phyloP scores from a whole-genome alignment of 1,284 basidiomycete genomes.

The Schizophyllum amplum region DNA sequence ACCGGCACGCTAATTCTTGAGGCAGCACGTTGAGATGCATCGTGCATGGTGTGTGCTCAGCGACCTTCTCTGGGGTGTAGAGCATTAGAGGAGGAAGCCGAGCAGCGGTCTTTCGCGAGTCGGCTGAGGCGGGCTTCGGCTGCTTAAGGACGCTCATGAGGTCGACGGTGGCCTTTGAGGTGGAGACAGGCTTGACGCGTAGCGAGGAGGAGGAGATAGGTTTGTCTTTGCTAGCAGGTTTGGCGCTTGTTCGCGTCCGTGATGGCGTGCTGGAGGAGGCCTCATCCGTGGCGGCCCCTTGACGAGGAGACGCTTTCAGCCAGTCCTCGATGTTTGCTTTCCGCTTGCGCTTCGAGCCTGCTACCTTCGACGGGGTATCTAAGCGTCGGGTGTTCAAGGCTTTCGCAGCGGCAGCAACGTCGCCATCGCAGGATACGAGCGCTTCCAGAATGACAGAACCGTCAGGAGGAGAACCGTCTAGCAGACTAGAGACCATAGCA shows the following conservation, averaged over 20 bases:
- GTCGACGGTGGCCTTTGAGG: conserved; percentile 28
- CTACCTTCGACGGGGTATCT: neutral
- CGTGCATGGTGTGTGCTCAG: conserved; percentile 71
- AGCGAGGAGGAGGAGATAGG: neutral
- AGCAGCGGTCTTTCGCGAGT: conserved; percentile 27
- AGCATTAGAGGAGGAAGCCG: conserved; percentile 49
- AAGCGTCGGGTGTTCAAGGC: conserved; percentile 23
- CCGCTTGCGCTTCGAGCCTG: neutral
- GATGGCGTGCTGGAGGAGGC: neutral
- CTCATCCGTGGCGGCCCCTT: neutral
- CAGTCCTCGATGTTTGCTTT: conserved; percentile 39
- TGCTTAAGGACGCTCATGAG: conserved; percentile 51
- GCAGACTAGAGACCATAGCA: conserved; percentile 54
- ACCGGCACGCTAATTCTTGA: conserved; percentile 57
- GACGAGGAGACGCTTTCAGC: conserved; percentile 27
- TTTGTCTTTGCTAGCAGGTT: neutral
- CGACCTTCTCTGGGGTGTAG: conserved; percentile 49
- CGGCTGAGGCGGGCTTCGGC: conserved; percentile 32
- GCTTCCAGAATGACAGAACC: conserved; percentile 47
- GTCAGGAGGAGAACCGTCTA: conserved; percentile 28
- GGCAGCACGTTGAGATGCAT: conserved; percentile 62
- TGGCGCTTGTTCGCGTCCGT: neutral
- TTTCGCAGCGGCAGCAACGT: conserved; percentile 50
- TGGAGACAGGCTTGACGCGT: conserved; percentile 2
- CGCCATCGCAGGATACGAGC: conserved; percentile 50